Evolutionary conservation across 225 moss, liverwort and hornwort species (phyloP), one percentile per base, ranked within the genome.

Genomic region (Neckera pumila): DNA sequence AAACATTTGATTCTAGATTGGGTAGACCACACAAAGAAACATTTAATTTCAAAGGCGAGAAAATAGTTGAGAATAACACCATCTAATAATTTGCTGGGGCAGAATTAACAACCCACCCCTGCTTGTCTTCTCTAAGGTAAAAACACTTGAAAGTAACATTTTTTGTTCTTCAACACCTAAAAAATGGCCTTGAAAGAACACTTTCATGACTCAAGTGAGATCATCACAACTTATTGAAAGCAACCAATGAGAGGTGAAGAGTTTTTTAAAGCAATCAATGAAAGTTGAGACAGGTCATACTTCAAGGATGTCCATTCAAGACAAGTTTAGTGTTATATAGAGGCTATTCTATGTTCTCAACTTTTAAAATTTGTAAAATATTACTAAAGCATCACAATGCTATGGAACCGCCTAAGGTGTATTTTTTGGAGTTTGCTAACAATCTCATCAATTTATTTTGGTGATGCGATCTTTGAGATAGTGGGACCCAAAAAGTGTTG

Each of bases 81-180:
- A n/a, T 7, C 12, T 22, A 12, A 2, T 22, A 38, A 13, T 22
- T 67, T 7, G 69, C 15, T 1, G 1, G 33, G 33, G 5, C 1
- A 3, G 6, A 63, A 16, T 0, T 63, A 0, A 66, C 5, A 38
- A 38, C 7, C 2, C 23, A 69, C 7, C 11, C 11, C 2, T 3
- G 2, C 7, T 21, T 8, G 36, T 34, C 19, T 34, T 67, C 3
- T n/a, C 7, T 4, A 20, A 12, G 6, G 27, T 60, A 27, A 31
- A 65, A 65, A 65, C 34, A 10, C 34, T 10, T 36, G 18, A 36
- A 19, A 66, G 36, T 10, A 36, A 66, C 11, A 65, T 20, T 20
- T 36, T 6, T 0, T 1, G 0, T 66, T 66, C 36, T 15, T 63
- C 17, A 17, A 17, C 33, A 63, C 17, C 31, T 31, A 9, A 63